These are phyloP conservation scores for Colletotrichum sp. DNA, from an alignment of 2,329 filamentous ascomycete genomes.

Conservation along the genomic window DNA sequence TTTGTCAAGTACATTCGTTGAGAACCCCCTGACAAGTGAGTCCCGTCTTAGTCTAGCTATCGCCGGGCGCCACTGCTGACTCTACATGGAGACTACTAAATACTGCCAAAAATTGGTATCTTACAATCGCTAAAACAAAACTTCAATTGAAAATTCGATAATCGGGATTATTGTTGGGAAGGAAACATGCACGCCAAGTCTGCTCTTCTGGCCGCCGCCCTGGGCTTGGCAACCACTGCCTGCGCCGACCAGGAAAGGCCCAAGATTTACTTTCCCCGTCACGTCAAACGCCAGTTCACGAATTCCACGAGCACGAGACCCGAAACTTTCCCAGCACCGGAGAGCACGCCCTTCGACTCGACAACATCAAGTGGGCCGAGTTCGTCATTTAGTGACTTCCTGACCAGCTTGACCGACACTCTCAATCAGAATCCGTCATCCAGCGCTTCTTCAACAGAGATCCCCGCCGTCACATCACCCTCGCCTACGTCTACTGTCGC, in stretches of 20 bases:
- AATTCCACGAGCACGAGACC: constrained; percentile 46
- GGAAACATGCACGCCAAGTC: constrained; percentile 56
- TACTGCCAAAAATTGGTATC: not conserved
- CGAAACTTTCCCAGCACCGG: constrained; percentile 26
- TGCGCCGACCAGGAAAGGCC: constrained; percentile 50
- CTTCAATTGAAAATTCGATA: not conserved
- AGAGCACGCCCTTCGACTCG: constrained; percentile 25
- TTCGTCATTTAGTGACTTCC: constrained; percentile 8
- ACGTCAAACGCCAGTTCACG: constrained; percentile 56
- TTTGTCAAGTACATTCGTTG: constrained; percentile 67
- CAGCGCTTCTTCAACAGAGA: not conserved
- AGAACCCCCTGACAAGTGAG: constrained; percentile 46
- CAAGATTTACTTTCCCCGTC: constrained; percentile 62
- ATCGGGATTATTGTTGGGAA: not conserved
- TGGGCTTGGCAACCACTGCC: constrained; percentile 52
- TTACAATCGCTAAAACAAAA: constrained; percentile 19
- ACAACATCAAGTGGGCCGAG: not conserved
- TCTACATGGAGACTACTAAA: not conserved
- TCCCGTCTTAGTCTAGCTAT: constrained; percentile 14
- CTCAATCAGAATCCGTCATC: constrained; percentile 7
- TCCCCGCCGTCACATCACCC: not conserved
- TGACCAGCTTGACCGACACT: constrained; percentile 22
- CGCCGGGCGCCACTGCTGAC: constrained; percentile 4
- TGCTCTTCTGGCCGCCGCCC: constrained; percentile 49
- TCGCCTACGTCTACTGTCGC: not conserved